Base-by-base conservation (phyloP, 2,329 filamentous ascomycete genomes). In the Tricladium varicosporioides region DNA sequence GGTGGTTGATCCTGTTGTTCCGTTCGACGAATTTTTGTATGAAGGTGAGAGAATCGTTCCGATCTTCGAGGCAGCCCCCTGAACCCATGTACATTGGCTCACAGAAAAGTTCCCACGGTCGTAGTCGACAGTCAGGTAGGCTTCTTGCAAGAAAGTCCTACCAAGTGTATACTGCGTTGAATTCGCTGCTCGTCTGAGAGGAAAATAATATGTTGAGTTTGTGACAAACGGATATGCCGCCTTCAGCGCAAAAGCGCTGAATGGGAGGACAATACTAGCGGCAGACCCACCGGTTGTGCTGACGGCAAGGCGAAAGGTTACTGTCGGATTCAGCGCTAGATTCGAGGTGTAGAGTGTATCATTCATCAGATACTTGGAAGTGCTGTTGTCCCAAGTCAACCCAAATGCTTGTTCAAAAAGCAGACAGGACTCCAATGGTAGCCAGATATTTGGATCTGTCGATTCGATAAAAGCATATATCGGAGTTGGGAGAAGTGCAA, bases 31-130 rank as follows among this genome's bases (percentile, higher is more conserved):
- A 36, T 57, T 56, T 13, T 19, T 19, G 32, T 54, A 31, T 5
- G 46, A 48, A 2, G 57, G 54, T 32, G 60, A 48, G 9, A 53
- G 13, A 27, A 61, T 61, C 5, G 48, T 18, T n/a, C 47, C 45
- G 5, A 61, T 49, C 4, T 53, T 33, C 15, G 47, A 16, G 15
- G 65, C 42, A 9, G 72, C 70, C 16, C 72, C 72, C 53, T 72
- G 65, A 36, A 40, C 44, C 49, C 64, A 74, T 1, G 61, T 57
- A 59, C 72, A 74, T 5, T 71, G 67, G 1, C 71, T 73, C 1
- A 75, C 68, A 45, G 73, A 74, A 54, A 75, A 75, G 1, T 67
- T 62, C 8, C 64, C 62, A n/a, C 71, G 69, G 56, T 75, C 72
- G 57, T 74, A 75, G 62, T 75, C 72, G 18, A 66, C 72, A 7